Percentiles rank a stretch among this genome's conserved stretches.
Conservation (phyloP, 805 yeast species). For the Pichia kluyveri region DNA sequence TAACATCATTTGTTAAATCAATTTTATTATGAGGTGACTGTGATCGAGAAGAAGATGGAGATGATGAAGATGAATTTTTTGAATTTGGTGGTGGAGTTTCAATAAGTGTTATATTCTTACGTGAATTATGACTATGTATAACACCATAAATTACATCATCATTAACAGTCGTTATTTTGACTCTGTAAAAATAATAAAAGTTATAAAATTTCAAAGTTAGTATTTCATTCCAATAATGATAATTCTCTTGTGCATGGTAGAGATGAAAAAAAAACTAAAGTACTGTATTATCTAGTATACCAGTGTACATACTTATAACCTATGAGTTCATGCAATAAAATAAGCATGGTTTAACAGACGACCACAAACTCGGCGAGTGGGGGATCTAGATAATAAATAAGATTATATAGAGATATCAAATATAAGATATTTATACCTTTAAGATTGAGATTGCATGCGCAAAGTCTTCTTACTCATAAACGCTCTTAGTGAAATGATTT, state of each 20-base stretch:
- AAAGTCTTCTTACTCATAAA: no score
- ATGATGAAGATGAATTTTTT: not conserved
- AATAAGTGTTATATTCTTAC: not conserved
- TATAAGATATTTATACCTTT: no score
- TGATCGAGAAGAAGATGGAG: not conserved
- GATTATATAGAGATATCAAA: not conserved
- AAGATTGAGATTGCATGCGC: no score
- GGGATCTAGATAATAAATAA: not conserved
- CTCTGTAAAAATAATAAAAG: slow-evolving; percentile 26
- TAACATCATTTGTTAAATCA: slow-evolving; percentile 1
- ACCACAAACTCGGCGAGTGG: not conserved
- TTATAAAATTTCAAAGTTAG: not conserved
- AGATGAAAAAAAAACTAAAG: no score
- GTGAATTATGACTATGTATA: slow-evolving; percentile 41
- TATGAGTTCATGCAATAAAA: not conserved
- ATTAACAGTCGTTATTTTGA: slow-evolving; percentile 49
- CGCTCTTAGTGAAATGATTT: no score
- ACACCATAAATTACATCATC: slow-evolving; percentile 41
- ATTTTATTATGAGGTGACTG: not conserved
- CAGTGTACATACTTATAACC: not conserved
- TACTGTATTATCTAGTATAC: no score
- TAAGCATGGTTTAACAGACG: not conserved
- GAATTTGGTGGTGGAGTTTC: not conserved
- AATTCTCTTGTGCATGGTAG: no score
- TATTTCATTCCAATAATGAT: not conserved